phyloP scores from a whole-genome alignment of 768 basidiomycete species.

The Lyophyllum decastes region DNA sequence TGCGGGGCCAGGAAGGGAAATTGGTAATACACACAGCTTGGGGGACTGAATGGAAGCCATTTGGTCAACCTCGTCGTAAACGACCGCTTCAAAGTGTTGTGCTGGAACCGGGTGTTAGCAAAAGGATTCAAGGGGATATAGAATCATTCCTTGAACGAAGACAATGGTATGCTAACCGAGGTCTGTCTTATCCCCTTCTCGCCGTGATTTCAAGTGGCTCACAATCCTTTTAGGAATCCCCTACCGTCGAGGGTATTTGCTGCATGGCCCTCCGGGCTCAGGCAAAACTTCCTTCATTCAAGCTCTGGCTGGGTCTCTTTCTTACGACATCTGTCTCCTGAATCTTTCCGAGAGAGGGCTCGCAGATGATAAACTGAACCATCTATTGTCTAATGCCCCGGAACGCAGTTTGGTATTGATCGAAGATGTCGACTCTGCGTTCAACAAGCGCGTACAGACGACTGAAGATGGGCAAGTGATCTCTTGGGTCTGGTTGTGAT shows the following conservation, averaged over 20 bases:
- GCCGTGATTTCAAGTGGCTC: slow-evolving; percentile 5
- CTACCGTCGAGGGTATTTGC: slow-evolving; percentile 91
- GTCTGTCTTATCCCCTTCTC: slow-evolving; percentile 39
- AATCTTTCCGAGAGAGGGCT: slow-evolving; percentile 96
- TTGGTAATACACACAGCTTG: slow-evolving; percentile 96
- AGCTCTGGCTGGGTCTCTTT: slow-evolving; percentile 88
- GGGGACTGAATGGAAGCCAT: slow-evolving; percentile 95
- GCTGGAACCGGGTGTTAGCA: slow-evolving; percentile 77
- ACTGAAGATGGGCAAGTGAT: slow-evolving; percentile 84
- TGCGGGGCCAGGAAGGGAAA: slow-evolving; percentile 87
- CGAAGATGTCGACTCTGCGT: slow-evolving; percentile 97
- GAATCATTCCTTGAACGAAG: slow-evolving; percentile 79
- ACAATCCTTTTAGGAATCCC: slow-evolving; percentile 73
- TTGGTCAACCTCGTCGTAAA: slow-evolving; percentile 88
- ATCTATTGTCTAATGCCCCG: slow-evolving; percentile 89
- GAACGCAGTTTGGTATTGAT: slow-evolving; percentile 94
- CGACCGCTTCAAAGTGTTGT: slow-evolving; percentile 89
- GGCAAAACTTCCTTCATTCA: slow-evolving; percentile 99
- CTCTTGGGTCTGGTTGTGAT: not conserved
- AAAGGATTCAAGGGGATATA: slow-evolving; percentile 81
- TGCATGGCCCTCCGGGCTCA: slow-evolving; percentile 96
- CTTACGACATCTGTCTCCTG: slow-evolving; percentile 94
- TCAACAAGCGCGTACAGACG: slow-evolving; percentile 89
- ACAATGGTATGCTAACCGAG: slow-evolving; percentile 96
- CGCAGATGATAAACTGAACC: slow-evolving; percentile 94